Evolutionary conservation across 148 eudicot species (phyloP), one percentile per base, ranked within the genome.

Genomic region (Camellia lanceoleosa): DNA sequence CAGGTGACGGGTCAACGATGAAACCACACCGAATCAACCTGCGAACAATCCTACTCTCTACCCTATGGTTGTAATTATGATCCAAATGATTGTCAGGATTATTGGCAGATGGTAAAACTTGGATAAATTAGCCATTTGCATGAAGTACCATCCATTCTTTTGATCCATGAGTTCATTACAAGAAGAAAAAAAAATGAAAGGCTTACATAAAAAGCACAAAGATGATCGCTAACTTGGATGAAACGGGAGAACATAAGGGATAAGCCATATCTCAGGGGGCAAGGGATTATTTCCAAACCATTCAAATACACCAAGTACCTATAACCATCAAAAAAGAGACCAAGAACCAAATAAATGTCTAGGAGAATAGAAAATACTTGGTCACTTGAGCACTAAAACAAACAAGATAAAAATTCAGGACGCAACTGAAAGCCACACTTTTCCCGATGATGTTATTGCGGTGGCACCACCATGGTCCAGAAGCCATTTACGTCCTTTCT

Each of bases 341-440:
- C 42, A 74, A 54, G 14, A 77, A 77, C 65, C n/a, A 87, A 51
- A 59, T 3, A 46, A 72, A 44, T 46, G 44, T 11, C 52, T 12
- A 14, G 73, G 11, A 77, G 23, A 15, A 1, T 20, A 43, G 15
- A 76, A 58, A 51, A 77, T 19, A 52, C 7, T 23, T 18, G 12
- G 16, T 73, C 49, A 18, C 0, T 6, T 70, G 61, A 72, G 46
- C 65, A 55, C 54, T 43, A 19, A 55, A 23, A 75, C 23, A 44
- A 80, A 62, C 75, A 79, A 73, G 80, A 58, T 68, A 60, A 70
- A 75, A 83, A 70, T 73, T 72, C 55, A 84, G 69, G 78, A 84
- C 95, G 85, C 79, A 92, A 96, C 99, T 83, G 99, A 87, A 87
- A 96, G 99, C 99, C 99, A 96, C 94, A 96, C 82, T 83, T 96